Evolutionary conservation across 2,329 filamentous ascomycete species (phyloP), one percentile per base, ranked within the genome.

Genomic region (Calycina marina): DNA sequence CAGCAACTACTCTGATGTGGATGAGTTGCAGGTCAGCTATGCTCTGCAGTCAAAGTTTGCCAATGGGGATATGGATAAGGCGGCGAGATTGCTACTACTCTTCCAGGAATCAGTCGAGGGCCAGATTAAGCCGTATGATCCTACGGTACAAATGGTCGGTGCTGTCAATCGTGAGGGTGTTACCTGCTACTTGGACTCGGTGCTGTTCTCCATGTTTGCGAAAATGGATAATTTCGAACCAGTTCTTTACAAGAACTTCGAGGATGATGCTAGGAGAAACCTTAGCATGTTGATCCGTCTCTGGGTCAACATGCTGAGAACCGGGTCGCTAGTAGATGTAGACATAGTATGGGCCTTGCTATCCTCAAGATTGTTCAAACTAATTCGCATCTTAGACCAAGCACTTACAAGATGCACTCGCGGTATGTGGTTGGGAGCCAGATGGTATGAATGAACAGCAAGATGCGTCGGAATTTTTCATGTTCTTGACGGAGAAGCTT

Each of bases 121-220:
- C 11, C 71, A 82, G 25, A 69, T 96, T 42, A 65, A 74, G 40
- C 70, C 73, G 11, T 93, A 83, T 57, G 67, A 83, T 34, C 72
- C 83, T 6, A 65, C 67, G 32, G 65, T 78, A 5, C 68, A 69
- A 35, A 74, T 96, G 61, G 60, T 83, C 4, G 90, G 90, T 5
- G 88, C 90, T 9, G 78, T 83, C 46, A 98, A 98, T 50, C 68
- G 85, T 29, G 68, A 77, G 27, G 72, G 71, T 29, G 84, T 93
- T 20, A 96, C 88, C n/a, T 98, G 90, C 59, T 96, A 92, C 53
- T 63, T 96, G 11, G 90, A 96, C 53, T 70, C 88, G 1, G 60
- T 96, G 14, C 67, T 98, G 2, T 96, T 94, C 53, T 80, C 88
- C 53, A 94, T 98, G 84, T 96, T 96, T 53, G 80, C 82, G 12